A percentile compares a stretch with the other conserved stretches of the same genome.
phyloP scores from a whole-genome alignment of 1,284 basidiomycete species.

The Puccinia triticina region DNA sequence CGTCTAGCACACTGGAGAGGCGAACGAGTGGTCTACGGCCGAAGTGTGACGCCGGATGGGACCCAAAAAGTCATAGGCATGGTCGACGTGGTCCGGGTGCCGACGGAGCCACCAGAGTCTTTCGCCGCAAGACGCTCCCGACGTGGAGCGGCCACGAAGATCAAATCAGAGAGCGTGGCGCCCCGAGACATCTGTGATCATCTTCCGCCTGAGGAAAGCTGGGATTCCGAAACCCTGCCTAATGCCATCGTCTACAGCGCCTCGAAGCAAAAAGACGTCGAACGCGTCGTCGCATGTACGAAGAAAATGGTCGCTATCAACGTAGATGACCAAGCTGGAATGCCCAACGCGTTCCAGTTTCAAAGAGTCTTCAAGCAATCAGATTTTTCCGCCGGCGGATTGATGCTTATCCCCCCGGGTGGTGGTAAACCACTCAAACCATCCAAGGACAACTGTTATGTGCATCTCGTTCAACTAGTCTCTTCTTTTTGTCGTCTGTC shows the following conservation, averaged over 20 bases:
- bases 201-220: constrained; percentile 1
- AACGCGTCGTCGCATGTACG: constrained; percentile 31
- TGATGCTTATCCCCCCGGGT: constrained; percentile 35
- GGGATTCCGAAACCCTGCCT: constrained; percentile 11
- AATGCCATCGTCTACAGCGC: constrained; percentile 41
- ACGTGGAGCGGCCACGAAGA: not conserved
- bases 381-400: constrained; percentile 39
- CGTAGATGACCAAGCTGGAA: constrained; percentile 23
- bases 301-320: constrained; percentile 16
- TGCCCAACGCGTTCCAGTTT: constrained; percentile 36
- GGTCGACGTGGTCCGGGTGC: constrained; percentile 48
- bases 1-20: constrained; percentile 45
- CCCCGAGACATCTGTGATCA: not conserved
- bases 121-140: constrained; percentile 12
- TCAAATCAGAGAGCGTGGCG: constrained; percentile 46
- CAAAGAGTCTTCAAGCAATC: constrained; percentile 33
- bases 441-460: constrained; percentile 50
- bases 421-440: constrained; percentile 44
- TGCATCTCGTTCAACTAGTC: not conserved
- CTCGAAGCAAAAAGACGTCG: constrained; percentile 30
- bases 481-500: not conserved
- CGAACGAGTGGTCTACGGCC: constrained; percentile 43
- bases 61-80: constrained; percentile 36
- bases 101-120: not conserved
- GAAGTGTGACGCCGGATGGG: constrained; percentile 25